Base-by-base conservation (phyloP, 2,329 filamentous ascomycete genomes). In the Monilinia aucupariae region DNA sequence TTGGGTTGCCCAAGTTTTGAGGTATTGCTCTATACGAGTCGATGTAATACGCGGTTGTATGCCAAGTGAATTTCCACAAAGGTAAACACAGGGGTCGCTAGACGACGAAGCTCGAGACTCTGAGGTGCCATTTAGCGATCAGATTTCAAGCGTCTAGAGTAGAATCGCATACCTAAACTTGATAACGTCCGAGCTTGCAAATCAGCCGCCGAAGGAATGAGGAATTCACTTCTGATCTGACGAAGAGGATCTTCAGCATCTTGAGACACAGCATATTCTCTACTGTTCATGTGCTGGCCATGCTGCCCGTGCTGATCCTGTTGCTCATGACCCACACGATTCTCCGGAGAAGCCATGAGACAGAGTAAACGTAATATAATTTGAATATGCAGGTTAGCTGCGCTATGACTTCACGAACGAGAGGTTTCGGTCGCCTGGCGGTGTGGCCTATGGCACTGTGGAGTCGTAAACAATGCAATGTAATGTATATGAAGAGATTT, bases 31-130 rank as follows among this genome's bases (percentile, higher is more conserved):
- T 69, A 92, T 80, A 64, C 90, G 87, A 47, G 80, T 79, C 47
- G 81, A 79, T 1, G 86, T 89, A 62, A 81, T 79, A 65, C 80
- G 82, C 51, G 90, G 89, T 72, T 92, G 90, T 20, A 91, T 79
- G 30, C 90, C 90, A 5, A 93, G 80, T 0, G 89, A 92, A 74
- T 92, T 92, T 47, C 90, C 90, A 71, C 89, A 92, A 49, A 93
- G 81, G 71, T 93, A 93, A 64, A 88, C 85, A 47, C 62, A 66
- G 17, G 64, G 50, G 51, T 70, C 68, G 63, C 55, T 55, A 64
- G 67, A 65, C 55, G 65, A 64, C 12, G 65, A 56, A 58, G 66
- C 66, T 70, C 59, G 58, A 50, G 66, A 67, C 55, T 63, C 69
- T 69, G 50, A 34, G 41, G 49, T 56, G 34, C 22, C 43, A 50